These are phyloP conservation scores for Ottelia alismoides DNA, from an alignment of 106 monocot genomes.

Conservation along the genomic window DNA sequence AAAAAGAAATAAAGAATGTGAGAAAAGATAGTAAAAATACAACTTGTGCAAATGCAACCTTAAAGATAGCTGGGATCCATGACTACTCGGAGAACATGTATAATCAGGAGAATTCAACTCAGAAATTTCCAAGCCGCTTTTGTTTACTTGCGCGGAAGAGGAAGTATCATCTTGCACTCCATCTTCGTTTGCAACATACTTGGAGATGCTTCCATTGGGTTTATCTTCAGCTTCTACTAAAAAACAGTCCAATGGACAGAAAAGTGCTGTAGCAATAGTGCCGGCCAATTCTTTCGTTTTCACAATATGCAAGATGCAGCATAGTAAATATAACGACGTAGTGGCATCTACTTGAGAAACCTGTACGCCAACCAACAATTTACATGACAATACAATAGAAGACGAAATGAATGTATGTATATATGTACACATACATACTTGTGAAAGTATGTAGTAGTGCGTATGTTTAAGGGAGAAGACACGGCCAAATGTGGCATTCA, in stretches of 20 bases:
- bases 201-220: slow-evolving; percentile 37
- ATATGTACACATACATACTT: too few species aligned
- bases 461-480: too few species aligned
- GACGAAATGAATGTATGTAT: too few species aligned
- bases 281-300: slow-evolving; percentile 86
- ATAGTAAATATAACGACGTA: slow-evolving; percentile 80
- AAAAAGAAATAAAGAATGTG: too few species aligned
- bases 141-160: slow-evolving; percentile 2
- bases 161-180: slow-evolving; percentile 18
- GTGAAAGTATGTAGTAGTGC: too few species aligned
- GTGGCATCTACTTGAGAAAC: slow-evolving; percentile 39
- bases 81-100: neutral
- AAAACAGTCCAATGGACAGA: slow-evolving; percentile 39
- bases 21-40: too few species aligned
- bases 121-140: slow-evolving; percentile 7
- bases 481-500: too few species aligned
- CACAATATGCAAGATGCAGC: slow-evolving; percentile 86
- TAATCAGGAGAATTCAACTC: slow-evolving; percentile 2
- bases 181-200: slow-evolving; percentile 8
- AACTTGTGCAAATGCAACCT: too few species aligned
- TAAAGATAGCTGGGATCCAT: slow-evolving; percentile 9
- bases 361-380: slow-evolving; percentile 15
- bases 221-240: slow-evolving; percentile 14
- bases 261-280: slow-evolving; percentile 63
- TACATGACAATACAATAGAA: too few species aligned